Evolutionary conservation across 2,329 filamentous ascomycete genomes (phyloP).

Genomic region (Calonectria pteridis): DNA sequence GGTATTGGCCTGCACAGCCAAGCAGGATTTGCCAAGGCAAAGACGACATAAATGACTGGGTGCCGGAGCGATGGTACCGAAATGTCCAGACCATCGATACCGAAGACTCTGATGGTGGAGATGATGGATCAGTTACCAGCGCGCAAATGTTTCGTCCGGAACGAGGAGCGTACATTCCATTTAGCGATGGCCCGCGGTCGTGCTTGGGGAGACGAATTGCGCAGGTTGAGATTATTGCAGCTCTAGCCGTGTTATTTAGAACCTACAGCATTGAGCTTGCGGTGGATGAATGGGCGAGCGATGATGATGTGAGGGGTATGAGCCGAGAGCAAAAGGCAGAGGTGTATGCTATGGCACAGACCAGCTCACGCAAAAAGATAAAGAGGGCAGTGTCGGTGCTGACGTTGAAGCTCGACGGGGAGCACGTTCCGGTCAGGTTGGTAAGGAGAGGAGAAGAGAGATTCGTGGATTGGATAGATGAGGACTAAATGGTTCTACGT

Average conservation of each 20-base stretch:
- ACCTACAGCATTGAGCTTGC: conserved; percentile 78
- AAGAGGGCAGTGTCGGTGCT: conserved; percentile 71
- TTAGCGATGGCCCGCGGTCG: conserved; percentile 68
- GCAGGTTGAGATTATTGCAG: conserved; percentile 69
- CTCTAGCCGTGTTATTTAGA: conserved; percentile 67
- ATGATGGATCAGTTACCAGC: conserved; percentile 71
- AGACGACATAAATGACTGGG: conserved; percentile 75
- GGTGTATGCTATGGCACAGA: conserved; percentile 73
- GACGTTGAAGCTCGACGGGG: conserved; percentile 77
- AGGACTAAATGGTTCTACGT: background rate
- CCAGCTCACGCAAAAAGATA: conserved; percentile 65
- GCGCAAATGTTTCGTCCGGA: conserved; percentile 70
- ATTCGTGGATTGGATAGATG: conserved; percentile 64
- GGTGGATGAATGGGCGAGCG: conserved; percentile 69
- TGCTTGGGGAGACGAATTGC: conserved; percentile 71
- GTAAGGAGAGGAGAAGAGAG: conserved; percentile 78
- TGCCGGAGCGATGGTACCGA: conserved; percentile 79
- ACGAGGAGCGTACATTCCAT: conserved; percentile 69
- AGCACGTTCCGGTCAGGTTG: conserved; percentile 74
- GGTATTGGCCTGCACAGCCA: conserved; percentile 74
- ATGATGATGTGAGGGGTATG: conserved; percentile 68
- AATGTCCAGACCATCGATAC: conserved; percentile 42
- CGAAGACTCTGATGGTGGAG: conserved; percentile 68
- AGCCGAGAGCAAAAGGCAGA: conserved; percentile 56
- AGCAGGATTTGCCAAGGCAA: conserved; percentile 57